Conservation (phyloP, 129 eudicot genomes). For the Artemisia argyi region DNA sequence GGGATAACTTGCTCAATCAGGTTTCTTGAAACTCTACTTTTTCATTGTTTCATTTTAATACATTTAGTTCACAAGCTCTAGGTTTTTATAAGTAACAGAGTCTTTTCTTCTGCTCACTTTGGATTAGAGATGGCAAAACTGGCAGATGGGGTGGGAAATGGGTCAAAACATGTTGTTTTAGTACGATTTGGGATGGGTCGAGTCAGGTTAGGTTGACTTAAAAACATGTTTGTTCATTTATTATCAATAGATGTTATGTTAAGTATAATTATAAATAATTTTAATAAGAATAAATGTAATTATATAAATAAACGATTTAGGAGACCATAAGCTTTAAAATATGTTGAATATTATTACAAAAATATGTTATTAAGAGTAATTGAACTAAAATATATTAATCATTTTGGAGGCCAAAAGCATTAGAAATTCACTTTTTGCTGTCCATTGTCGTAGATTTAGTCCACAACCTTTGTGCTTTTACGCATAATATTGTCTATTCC, state of each 20-base stretch:
- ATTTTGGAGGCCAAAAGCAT: background rate
- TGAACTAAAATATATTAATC: background rate
- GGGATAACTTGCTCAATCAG: conserved; percentile 84
- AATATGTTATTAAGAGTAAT: too few species aligned
- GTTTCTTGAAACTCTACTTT: conserved; percentile 29
- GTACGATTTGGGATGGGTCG: background rate
- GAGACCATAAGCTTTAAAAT: too few species aligned
- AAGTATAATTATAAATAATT: too few species aligned
- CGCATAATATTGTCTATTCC: conserved; percentile 1
- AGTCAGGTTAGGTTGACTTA: background rate
- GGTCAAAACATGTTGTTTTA: background rate
- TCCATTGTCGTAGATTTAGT: background rate
- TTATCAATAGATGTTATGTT: too few species aligned
- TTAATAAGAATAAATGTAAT: too few species aligned
- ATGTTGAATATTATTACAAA: too few species aligned
- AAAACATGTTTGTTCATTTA: too few species aligned
- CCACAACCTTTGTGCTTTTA: conserved; percentile 7
- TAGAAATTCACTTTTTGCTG: conserved; percentile 1
- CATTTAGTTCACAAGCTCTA: conserved; percentile 16
- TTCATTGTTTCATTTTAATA: background rate
- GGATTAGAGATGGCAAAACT: conserved; percentile 3
- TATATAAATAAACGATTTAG: too few species aligned
- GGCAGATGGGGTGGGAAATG: background rate
- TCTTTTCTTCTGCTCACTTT: conserved; percentile 10
- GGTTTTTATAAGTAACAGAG: conserved; percentile 2